Conservation (phyloP, 768 basidiomycete genomes). For the Rhizopogon vinicolor region DNA sequence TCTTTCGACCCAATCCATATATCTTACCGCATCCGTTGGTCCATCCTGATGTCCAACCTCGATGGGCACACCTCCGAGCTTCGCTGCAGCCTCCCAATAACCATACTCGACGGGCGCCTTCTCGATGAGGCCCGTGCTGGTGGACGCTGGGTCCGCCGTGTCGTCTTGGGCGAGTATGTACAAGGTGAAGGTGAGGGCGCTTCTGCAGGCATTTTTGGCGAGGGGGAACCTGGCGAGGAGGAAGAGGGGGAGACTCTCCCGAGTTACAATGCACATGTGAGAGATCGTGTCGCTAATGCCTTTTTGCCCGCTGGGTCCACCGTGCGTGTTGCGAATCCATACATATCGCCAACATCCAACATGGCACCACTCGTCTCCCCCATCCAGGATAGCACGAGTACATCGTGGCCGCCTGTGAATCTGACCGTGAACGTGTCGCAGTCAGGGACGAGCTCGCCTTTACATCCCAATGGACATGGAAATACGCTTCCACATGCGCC, state of each 20-base stretch:
- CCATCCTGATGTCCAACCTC: slow-evolving; percentile 70
- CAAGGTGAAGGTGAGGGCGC: slow-evolving; percentile 15
- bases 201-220: slow-evolving; percentile 29
- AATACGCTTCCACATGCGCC: not conserved
- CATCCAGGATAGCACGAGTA: not conserved
- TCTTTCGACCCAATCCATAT: slow-evolving; percentile 69
- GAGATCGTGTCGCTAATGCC: slow-evolving; percentile 84
- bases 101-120: slow-evolving; percentile 72
- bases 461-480: not conserved
- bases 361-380: slow-evolving; percentile 26
- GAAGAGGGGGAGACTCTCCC: slow-evolving; percentile 76
- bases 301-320: slow-evolving; percentile 60
- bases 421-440: slow-evolving; percentile 32
- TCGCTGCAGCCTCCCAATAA: slow-evolving; percentile 88
- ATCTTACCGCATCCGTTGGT: slow-evolving; percentile 79
- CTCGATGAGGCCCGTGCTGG: slow-evolving; percentile 71
- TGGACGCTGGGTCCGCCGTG: slow-evolving; percentile 70
- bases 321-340: slow-evolving; percentile 62
- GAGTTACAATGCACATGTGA: slow-evolving; percentile 83
- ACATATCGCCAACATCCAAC: slow-evolving; percentile 32
- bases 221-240: slow-evolving; percentile 35
- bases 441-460: slow-evolving; percentile 37
- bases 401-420: too few relatives aligned
- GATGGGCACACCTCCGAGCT: slow-evolving; percentile 94
- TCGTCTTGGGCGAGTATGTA: slow-evolving; percentile 45